These are phyloP conservation scores for Echinochloa phyllopogon DNA, from an alignment of 176 grass and related monocot genomes.

Conservation along the genomic window DNA sequence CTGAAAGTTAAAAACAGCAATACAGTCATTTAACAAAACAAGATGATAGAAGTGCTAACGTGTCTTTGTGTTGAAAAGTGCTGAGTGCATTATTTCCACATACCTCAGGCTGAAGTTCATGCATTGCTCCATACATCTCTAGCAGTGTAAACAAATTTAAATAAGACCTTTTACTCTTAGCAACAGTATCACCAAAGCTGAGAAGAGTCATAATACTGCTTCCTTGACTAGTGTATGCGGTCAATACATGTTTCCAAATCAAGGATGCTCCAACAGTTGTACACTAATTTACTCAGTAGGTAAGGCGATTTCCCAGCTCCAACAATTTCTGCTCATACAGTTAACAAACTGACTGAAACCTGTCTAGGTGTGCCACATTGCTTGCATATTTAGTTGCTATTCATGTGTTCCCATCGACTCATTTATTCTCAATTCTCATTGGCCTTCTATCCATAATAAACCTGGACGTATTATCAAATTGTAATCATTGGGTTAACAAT, in stretches of 20 bases:
- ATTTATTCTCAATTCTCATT: constrained; percentile 27
- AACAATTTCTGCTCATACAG: constrained; percentile 8
- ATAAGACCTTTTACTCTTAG: constrained; percentile 85
- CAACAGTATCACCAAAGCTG: constrained; percentile 89
- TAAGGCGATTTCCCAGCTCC: constrained; percentile 27
- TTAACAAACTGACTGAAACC: constrained; percentile 36
- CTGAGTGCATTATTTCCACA: constrained; percentile 23
- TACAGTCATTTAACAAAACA: constrained; percentile 22
- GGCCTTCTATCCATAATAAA: constrained; percentile 45
- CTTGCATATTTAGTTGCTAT: constrained; percentile 29
- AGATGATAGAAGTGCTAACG: neutral
- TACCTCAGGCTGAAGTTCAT: constrained; percentile 82
- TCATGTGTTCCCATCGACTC: constrained; percentile 37
- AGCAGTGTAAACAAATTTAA: constrained; percentile 86
- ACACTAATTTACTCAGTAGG: constrained; percentile 23
- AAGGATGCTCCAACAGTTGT: constrained; percentile 20
- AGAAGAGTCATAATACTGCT: constrained; percentile 78
- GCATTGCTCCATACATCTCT: constrained; percentile 95
- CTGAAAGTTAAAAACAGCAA: constrained; percentile 44
- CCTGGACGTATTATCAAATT: constrained; percentile 31
- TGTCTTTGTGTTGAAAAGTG: neutral
- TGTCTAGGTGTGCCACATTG: constrained; percentile 31
- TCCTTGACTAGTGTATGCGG: constrained; percentile 11
- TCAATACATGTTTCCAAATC: constrained; percentile 36
- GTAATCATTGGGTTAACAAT: constrained; percentile 37